Evolutionary conservation across 768 basidiomycete species (phyloP).

Genomic region (Dentipellis sp.): DNA sequence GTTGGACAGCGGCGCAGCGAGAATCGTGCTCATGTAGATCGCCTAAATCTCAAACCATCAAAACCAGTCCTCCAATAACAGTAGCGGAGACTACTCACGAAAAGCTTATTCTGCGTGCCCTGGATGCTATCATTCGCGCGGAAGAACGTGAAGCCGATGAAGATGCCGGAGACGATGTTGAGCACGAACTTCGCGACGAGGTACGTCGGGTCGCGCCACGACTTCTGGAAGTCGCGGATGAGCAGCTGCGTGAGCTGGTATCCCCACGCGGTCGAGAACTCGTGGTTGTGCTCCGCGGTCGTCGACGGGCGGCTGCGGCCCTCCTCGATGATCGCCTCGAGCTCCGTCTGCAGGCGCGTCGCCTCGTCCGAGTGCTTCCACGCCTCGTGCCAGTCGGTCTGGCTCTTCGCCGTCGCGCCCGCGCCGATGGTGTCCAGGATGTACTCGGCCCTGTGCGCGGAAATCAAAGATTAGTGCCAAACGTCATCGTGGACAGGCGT

Average conservation of each 20-base stretch:
- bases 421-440: slow-evolving; percentile 49
- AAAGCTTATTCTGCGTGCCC: slow-evolving; percentile 34
- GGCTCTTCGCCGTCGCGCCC: slow-evolving; percentile 36
- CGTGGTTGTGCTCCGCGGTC: slow-evolving; percentile 16
- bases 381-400: slow-evolving; percentile 38
- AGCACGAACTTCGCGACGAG: slow-evolving; percentile 29
- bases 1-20: slow-evolving; percentile 27
- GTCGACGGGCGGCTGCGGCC: slow-evolving; percentile 21
- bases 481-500: no score
- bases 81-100: slow-evolving; percentile 20
- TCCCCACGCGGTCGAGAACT: slow-evolving; percentile 31
- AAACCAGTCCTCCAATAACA: background rate
- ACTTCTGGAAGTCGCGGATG: slow-evolving; percentile 20
- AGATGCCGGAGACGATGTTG: slow-evolving; percentile 24
- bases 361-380: slow-evolving; percentile 40
- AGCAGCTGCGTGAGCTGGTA: slow-evolving; percentile 26
- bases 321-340: slow-evolving; percentile 34
- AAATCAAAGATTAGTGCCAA: no score
- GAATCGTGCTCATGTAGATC: slow-evolving; percentile 25
- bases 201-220: slow-evolving; percentile 34
- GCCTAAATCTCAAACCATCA: slow-evolving; percentile 14
- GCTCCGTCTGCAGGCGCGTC: slow-evolving; percentile 26
- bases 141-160: slow-evolving; percentile 38
- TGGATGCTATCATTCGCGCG: slow-evolving; percentile 25
- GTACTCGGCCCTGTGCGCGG: slow-evolving; percentile 37